These are phyloP conservation scores for Phialemonium atrogriseum DNA, from an alignment of 2,329 filamentous ascomycete genomes.

Conservation along the genomic window DNA sequence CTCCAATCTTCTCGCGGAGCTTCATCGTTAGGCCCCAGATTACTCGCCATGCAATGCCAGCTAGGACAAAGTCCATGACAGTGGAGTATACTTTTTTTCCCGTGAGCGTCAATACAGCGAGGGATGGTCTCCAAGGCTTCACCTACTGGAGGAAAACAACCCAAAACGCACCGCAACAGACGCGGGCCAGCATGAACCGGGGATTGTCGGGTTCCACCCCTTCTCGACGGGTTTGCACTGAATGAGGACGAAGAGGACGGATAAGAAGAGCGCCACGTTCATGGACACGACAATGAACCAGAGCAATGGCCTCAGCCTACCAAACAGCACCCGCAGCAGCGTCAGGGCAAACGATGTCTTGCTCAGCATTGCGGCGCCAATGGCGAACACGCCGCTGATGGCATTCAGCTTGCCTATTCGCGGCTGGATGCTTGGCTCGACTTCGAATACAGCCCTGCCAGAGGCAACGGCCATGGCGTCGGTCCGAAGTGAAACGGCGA, in stretches of 20 bases:
- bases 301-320: constrained; percentile 11
- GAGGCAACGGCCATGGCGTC: too few species aligned
- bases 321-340: constrained; percentile 12
- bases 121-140: neutral
- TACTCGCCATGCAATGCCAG: too few species aligned
- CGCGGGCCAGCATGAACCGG: constrained; percentile 8
- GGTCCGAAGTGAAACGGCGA: too few species aligned
- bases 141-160: neutral
- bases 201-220: constrained; percentile 8
- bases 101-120: neutral
- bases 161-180: neutral
- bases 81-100: neutral
- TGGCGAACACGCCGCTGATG: neutral
- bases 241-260: constrained; percentile 13
- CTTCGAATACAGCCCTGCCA: too few species aligned
- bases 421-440: too few species aligned
- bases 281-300: constrained; percentile 14
- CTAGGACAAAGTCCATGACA: neutral
- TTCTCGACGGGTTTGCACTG: constrained; percentile 10
- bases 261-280: constrained; percentile 13
- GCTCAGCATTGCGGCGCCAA: constrained; percentile 4
- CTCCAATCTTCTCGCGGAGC: too few species aligned
- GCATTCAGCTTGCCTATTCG: too few species aligned
- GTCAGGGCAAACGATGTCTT: constrained; percentile 17
- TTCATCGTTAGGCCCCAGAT: too few species aligned